Evolutionary conservation across 805 yeast genomes (phyloP).

Genomic region (Nakazawaea wickerhamii): DNA sequence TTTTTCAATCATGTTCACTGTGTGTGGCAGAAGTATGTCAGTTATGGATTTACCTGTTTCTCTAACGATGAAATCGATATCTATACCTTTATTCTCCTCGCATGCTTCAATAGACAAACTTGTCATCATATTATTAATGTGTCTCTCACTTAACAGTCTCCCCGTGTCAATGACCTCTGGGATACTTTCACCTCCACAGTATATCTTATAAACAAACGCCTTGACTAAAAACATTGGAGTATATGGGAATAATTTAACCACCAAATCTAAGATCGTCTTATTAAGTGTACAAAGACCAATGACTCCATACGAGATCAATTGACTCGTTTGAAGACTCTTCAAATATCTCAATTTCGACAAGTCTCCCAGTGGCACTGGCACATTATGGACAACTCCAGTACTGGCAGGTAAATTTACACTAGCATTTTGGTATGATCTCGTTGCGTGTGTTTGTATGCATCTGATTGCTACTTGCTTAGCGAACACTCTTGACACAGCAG

Average conservation of each 20-base stretch:
- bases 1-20: slow-evolving; percentile 49
- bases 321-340: slow-evolving; percentile 45
- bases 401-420: not conserved
- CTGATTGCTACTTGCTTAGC: not conserved
- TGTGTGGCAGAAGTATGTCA: slow-evolving; percentile 65
- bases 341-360: slow-evolving; percentile 30
- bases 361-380: not conserved
- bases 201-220: slow-evolving; percentile 70
- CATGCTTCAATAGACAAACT: slow-evolving; percentile 91
- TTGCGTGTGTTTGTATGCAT: slow-evolving; percentile 1
- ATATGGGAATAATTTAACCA: slow-evolving; percentile 64
- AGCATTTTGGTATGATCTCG: slow-evolving; percentile 8
- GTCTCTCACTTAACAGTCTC: slow-evolving; percentile 56
- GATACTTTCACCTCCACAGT: slow-evolving; percentile 86
- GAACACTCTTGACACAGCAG: no score
- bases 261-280: slow-evolving; percentile 54
- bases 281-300: slow-evolving; percentile 68
- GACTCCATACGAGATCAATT: slow-evolving; percentile 57
- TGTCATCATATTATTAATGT: slow-evolving; percentile 93
- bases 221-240: slow-evolving; percentile 70
- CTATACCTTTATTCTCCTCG: slow-evolving; percentile 62
- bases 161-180: slow-evolving; percentile 71
- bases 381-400: no score
- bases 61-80: slow-evolving; percentile 51
- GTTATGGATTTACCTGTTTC: slow-evolving; percentile 65